Evolutionary conservation across 805 yeast species (phyloP).

Genomic region (Lachancea fermentati): DNA sequence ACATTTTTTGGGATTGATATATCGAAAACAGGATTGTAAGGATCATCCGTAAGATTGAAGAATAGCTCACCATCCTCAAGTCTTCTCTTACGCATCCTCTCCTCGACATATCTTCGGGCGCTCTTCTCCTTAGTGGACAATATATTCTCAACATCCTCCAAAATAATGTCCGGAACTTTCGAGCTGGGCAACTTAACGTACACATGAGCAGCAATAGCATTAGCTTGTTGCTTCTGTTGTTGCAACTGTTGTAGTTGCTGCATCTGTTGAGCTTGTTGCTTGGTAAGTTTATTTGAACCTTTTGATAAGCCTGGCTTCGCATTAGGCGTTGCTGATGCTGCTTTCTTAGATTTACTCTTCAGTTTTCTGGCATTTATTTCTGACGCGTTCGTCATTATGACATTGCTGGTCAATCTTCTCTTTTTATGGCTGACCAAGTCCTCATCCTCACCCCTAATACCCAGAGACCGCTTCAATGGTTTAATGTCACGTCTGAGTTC

Average conservation of each 20-base stretch:
- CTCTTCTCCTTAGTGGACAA: conserved; percentile 70
- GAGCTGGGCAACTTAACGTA: conserved; percentile 85
- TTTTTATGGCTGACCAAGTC: conserved; percentile 73
- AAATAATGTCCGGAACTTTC: conserved; percentile 87
- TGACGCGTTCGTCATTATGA: conserved; percentile 4
- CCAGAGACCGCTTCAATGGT: conserved; percentile 64
- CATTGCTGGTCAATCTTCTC: conserved; percentile 38
- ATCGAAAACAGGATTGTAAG: conserved; percentile 74
- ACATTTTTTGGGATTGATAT: conserved; percentile 50
- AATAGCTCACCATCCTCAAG: conserved; percentile 64
- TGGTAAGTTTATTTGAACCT: conserved; percentile 1
- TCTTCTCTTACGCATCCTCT: conserved; percentile 68
- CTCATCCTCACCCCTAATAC: conserved; percentile 79
- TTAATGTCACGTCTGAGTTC: conserved; percentile 68
- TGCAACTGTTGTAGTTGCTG: conserved; percentile 18
- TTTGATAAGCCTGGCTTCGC: conserved; percentile 1
- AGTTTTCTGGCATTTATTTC: conserved; percentile 4
- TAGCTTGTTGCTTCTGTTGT: conserved; percentile 18
- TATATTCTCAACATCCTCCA: conserved; percentile 74
- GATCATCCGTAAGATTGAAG: conserved; percentile 82
- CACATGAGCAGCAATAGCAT: conserved; percentile 46
- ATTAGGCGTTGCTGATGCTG: conserved; percentile 10
- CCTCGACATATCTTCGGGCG: conserved; percentile 78
- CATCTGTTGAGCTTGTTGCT: conserved; percentile 14
- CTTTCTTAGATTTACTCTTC: conserved; percentile 2